Conservation (phyloP, 1,284 basidiomycete genomes). For the Naganishia albida region DNA sequence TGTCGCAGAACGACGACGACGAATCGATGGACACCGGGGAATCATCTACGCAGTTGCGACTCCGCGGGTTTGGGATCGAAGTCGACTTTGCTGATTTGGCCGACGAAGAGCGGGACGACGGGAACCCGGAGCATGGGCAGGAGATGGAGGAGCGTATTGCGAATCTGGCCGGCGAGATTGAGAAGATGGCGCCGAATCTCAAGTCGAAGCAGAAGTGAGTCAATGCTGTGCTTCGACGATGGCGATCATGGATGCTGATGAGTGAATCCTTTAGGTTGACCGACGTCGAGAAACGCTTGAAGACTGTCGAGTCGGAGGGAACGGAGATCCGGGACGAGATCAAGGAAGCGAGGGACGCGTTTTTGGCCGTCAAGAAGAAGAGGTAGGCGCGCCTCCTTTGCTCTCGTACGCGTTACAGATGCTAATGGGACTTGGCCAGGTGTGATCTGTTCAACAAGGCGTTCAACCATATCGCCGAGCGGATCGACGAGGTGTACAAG, state of each 20-base stretch:
- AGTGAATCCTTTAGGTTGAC: conserved; percentile 64
- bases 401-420: not conserved
- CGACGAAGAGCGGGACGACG: conserved; percentile 80
- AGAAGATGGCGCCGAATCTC: conserved; percentile 93
- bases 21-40: conserved; percentile 25
- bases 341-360: conserved; percentile 83
- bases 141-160: conserved; percentile 76
- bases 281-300: conserved; percentile 73
- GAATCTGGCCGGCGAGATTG: conserved; percentile 78
- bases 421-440: conserved; percentile 46
- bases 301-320: conserved; percentile 61
- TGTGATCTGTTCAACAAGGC: conserved; percentile 93
- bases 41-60: conserved; percentile 51
- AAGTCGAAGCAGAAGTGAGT: conserved; percentile 84
- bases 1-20: conserved; percentile 64
- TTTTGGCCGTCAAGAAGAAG: conserved; percentile 80
- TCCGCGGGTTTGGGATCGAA: conserved; percentile 91
- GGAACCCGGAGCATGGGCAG: conserved; percentile 66
- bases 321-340: conserved; percentile 70
- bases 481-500: conserved; percentile 96
- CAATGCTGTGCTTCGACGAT: no score
- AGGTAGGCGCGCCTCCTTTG: conserved; percentile 58
- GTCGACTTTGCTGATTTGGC: conserved; percentile 80
- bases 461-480: conserved; percentile 90
- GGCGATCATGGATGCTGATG: no score